Evolutionary conservation across 148 eudicot genomes (phyloP).

Genomic region (Talinum fruticosum): DNA sequence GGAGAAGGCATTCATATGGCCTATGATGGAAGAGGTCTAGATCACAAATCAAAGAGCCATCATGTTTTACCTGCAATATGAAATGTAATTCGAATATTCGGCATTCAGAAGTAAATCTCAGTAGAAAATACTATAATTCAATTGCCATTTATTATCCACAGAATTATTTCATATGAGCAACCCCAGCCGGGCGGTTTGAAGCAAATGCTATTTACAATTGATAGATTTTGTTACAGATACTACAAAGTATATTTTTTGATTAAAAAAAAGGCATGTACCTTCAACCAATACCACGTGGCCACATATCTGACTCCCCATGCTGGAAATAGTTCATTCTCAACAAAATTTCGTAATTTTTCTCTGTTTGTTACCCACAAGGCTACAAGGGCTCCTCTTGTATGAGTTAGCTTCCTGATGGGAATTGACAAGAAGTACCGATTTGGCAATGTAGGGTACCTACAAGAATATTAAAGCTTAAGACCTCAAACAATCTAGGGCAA

Average conservation of each 20-base stretch:
- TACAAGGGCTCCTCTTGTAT: slow-evolving; percentile 71
- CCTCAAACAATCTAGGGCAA: neutral
- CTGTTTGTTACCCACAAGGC: slow-evolving; percentile 97
- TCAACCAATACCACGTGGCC: slow-evolving; percentile 82
- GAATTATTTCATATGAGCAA: too few species aligned
- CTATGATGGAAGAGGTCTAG: slow-evolving; percentile 92
- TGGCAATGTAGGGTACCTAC: slow-evolving; percentile 89
- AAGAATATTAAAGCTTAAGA: slow-evolving; percentile 16
- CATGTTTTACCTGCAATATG: slow-evolving; percentile 66
- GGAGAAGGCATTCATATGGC: slow-evolving; percentile 93
- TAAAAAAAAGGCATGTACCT: slow-evolving; percentile 38
- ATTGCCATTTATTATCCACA: neutral
- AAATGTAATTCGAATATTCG: neutral
- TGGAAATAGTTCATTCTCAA: slow-evolving; percentile 84
- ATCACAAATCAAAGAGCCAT: slow-evolving; percentile 77
- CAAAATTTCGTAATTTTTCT: slow-evolving; percentile 75
- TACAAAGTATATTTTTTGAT: too few species aligned
- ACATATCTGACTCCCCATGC: slow-evolving; percentile 81
- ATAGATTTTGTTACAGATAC: too few species aligned
- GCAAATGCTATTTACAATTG: too few species aligned
- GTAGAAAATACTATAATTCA: neutral
- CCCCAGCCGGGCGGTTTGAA: too few species aligned
- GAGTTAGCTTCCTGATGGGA: slow-evolving; percentile 68
- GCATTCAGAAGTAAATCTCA: neutral
- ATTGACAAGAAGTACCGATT: slow-evolving; percentile 78